Percentiles rank a stretch among this genome's conserved stretches.
phyloP scores from a whole-genome alignment of 2,329 filamentous ascomycete species.

The Dactylonectria estremocensis region DNA sequence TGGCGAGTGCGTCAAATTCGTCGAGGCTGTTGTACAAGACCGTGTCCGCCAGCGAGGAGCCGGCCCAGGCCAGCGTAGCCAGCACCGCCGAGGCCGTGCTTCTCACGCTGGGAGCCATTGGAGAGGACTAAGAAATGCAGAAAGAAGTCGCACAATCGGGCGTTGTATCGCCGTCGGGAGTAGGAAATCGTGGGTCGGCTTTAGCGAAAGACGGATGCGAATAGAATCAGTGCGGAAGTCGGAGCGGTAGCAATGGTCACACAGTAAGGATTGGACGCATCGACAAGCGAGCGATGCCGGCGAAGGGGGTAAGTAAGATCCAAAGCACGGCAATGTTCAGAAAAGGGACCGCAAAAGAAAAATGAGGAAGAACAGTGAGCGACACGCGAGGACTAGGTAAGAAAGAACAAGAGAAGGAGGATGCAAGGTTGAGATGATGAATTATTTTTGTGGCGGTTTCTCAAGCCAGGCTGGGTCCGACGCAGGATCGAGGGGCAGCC shows the following conservation, averaged over 20 bases:
- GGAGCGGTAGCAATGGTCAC: background rate
- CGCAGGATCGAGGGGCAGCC: conserved; percentile 8
- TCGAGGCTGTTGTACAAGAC: conserved; percentile 44
- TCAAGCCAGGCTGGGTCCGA: background rate
- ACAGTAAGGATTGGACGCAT: conserved; percentile 26
- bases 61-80: conserved; percentile 19
- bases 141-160: conserved; percentile 9
- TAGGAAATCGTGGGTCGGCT: background rate
- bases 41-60: conserved; percentile 45
- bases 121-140: background rate
- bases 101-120: conserved; percentile 30
- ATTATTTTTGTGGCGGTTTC: background rate
- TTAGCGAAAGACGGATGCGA: background rate
- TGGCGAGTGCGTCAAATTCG: conserved; percentile 47
- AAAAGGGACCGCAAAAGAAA: background rate
- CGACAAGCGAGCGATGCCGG: conserved; percentile 10
- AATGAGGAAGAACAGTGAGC: background rate
- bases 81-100: conserved; percentile 22
- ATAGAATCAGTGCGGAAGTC: background rate
- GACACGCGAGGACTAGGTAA: background rate
- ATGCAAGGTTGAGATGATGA: background rate
- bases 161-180: background rate
- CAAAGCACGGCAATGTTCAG: background rate
- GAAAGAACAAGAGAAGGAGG: background rate
- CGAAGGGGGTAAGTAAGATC: background rate